Conservation (phyloP, 495 filamentous ascomycete species). For the Cladorrhinum samala region DNA sequence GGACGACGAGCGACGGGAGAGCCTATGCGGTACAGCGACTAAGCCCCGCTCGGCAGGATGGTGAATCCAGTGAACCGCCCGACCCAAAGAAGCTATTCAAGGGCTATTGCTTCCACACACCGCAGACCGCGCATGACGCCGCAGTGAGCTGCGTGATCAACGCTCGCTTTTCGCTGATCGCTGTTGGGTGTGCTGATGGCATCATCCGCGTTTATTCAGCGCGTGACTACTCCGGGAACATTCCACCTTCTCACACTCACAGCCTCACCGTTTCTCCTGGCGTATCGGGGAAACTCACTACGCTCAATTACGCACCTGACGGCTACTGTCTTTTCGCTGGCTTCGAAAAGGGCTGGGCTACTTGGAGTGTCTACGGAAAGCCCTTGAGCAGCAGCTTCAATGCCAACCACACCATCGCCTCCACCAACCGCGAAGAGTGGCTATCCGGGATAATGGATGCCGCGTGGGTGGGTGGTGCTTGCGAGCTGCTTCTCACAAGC, state of each 20-base stretch:
- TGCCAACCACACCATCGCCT: slow-evolving; percentile 56
- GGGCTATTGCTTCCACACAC: slow-evolving; percentile 84
- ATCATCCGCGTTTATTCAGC: slow-evolving; percentile 80
- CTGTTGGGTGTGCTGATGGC: slow-evolving; percentile 77
- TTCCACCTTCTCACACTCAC: slow-evolving; percentile 80
- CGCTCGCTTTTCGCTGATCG: slow-evolving; percentile 87
- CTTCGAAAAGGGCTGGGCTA: slow-evolving; percentile 88
- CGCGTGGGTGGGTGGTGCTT: slow-evolving; percentile 82
- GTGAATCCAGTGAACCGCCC: slow-evolving; percentile 22
- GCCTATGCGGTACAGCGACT: slow-evolving; percentile 86
- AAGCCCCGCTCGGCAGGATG: slow-evolving; percentile 15
- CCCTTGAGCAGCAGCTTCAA: slow-evolving; percentile 73
- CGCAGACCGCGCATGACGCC: slow-evolving; percentile 49
- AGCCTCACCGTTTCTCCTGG: slow-evolving; percentile 54
- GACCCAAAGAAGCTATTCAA: slow-evolving; percentile 67
- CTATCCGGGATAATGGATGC: slow-evolving; percentile 66
- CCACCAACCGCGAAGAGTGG: slow-evolving; percentile 69
- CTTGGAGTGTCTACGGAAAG: slow-evolving; percentile 96
- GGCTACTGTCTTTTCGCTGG: slow-evolving; percentile 95
- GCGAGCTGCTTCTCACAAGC: slow-evolving; percentile 70
- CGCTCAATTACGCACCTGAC: slow-evolving; percentile 85
- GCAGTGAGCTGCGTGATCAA: slow-evolving; percentile 79
- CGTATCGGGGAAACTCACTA: slow-evolving; percentile 63
- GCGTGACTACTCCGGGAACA: slow-evolving; percentile 87
- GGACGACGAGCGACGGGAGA: slow-evolving; percentile 84